Percentiles rank a stretch among this genome's conserved stretches.
phyloP scores from a whole-genome alignment of 306 rosid species.

The Quillaja saponaria region DNA sequence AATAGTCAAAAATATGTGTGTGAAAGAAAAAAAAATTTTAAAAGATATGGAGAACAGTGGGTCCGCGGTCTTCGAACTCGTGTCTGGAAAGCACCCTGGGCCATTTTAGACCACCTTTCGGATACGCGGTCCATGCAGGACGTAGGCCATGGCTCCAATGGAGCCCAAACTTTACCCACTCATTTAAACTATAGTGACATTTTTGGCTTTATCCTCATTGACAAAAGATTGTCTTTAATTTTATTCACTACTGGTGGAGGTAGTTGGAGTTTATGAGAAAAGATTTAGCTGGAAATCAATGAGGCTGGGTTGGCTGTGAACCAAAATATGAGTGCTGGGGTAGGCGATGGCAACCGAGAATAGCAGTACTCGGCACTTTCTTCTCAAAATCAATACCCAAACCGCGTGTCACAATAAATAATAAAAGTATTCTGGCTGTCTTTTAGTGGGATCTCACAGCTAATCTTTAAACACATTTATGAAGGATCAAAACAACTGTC shows the following conservation, averaged over 20 bases:
- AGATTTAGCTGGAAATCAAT: conserved; percentile 20
- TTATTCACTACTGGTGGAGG: conserved; percentile 14
- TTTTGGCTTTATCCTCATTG: background rate
- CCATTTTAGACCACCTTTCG: too few species aligned
- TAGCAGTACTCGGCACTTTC: background rate
- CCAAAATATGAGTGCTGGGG: background rate
- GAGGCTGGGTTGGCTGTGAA: conserved; percentile 19
- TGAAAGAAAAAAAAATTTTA: too few species aligned
- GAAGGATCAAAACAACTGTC: conserved; percentile 18
- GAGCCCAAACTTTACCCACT: too few species aligned
- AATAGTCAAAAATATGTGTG: too few species aligned
- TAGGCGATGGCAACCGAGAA: background rate
- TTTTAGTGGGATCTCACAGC: conserved; percentile 19
- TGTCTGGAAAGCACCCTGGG: too few species aligned
- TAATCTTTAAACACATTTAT: background rate
- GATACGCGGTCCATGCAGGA: too few species aligned
- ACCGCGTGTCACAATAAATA: background rate
- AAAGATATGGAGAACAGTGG: too few species aligned
- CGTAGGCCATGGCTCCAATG: too few species aligned
- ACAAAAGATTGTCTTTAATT: background rate
- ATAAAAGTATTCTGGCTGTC: background rate
- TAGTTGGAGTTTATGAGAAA: background rate
- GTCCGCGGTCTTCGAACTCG: too few species aligned
- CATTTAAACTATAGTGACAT: too few species aligned
- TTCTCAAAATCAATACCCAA: background rate